Percentiles rank a stretch among this genome's conserved stretches.
Conservation (phyloP, 2,329 filamentous ascomycete species). For the Bipolaris sorokiniana region DNA sequence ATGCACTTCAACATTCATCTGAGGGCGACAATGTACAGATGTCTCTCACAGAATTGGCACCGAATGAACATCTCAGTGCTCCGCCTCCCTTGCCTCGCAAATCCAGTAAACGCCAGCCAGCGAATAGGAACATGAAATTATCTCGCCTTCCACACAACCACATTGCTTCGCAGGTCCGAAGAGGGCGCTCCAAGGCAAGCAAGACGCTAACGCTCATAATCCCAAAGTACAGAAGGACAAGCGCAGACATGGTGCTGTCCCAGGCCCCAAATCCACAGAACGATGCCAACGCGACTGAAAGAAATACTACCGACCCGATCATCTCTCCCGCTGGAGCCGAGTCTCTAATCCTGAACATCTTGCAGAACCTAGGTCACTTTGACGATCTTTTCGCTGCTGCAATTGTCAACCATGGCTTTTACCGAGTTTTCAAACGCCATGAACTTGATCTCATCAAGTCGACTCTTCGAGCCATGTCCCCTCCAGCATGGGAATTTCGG, state of each 20-base stretch:
- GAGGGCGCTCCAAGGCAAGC: slow-evolving; percentile 24
- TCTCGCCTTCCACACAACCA: slow-evolving; percentile 37
- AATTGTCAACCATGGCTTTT: slow-evolving; percentile 62
- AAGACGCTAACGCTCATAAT: slow-evolving; percentile 35
- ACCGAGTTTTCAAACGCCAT: slow-evolving; percentile 63
- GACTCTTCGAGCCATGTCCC: slow-evolving; percentile 60
- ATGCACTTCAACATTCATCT: slow-evolving; percentile 19
- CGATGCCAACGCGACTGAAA: slow-evolving; percentile 9
- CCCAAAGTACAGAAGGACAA: slow-evolving; percentile 28
- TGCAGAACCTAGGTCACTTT: slow-evolving; percentile 56
- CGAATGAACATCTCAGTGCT: slow-evolving; percentile 8
- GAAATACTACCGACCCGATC: slow-evolving; percentile 30
- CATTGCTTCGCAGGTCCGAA: slow-evolving; percentile 39
- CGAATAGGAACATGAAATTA: slow-evolving; percentile 26
- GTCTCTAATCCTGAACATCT: slow-evolving; percentile 59
- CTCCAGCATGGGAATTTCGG: slow-evolving; percentile 65
- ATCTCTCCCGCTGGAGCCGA: slow-evolving; percentile 56
- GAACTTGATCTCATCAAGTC: slow-evolving; percentile 61
- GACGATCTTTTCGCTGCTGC: slow-evolving; percentile 63
- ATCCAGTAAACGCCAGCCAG: slow-evolving; percentile 51
- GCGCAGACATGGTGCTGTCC: slow-evolving; percentile 30
- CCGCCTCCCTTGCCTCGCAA: slow-evolving; percentile 50
- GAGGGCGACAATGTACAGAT: slow-evolving; percentile 9
- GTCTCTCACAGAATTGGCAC: slow-evolving; percentile 19
- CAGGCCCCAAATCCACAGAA: slow-evolving; percentile 23